Conservation (phyloP, 306 rosid genomes). For the Sicyos baderoa region DNA sequence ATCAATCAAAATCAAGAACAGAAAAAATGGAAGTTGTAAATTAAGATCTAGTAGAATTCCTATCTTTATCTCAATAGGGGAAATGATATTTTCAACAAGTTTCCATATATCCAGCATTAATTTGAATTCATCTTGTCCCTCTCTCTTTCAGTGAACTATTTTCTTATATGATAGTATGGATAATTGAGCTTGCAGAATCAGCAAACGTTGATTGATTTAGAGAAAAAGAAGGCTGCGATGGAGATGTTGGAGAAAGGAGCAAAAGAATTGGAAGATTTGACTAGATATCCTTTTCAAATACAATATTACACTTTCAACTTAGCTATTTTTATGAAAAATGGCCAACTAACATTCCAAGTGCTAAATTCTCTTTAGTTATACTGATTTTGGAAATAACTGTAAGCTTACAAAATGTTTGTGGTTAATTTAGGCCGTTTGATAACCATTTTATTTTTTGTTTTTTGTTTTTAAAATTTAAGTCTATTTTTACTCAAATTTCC, state of each 20-base stretch:
- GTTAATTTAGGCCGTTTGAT: neutral
- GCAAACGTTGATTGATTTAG: constrained; percentile 37
- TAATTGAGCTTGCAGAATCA: constrained; percentile 42
- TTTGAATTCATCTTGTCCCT: constrained; percentile 5
- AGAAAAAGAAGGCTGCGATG: constrained; percentile 49
- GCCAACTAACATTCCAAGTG: neutral
- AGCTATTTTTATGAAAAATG: neutral
- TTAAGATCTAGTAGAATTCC: constrained; percentile 3
- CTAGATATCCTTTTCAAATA: constrained; percentile 56
- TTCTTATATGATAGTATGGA: constrained; percentile 15
- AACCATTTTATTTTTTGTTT: no score
- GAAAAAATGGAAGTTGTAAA: neutral
- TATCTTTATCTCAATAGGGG: neutral
- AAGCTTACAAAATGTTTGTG: neutral
- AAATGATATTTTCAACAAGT: constrained; percentile 2
- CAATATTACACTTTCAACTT: neutral
- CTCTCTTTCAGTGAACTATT: neutral
- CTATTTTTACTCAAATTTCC: no score
- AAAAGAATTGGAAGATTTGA: constrained; percentile 38
- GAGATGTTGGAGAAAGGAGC: constrained; percentile 36
- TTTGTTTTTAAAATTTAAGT: no score
- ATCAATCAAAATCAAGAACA: constrained; percentile 14
- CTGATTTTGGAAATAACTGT: neutral
- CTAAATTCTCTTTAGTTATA: neutral
- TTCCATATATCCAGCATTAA: neutral